phyloP scores from a whole-genome alignment of 2,329 filamentous ascomycete genomes.

The Pseudodiploospora longispora region DNA sequence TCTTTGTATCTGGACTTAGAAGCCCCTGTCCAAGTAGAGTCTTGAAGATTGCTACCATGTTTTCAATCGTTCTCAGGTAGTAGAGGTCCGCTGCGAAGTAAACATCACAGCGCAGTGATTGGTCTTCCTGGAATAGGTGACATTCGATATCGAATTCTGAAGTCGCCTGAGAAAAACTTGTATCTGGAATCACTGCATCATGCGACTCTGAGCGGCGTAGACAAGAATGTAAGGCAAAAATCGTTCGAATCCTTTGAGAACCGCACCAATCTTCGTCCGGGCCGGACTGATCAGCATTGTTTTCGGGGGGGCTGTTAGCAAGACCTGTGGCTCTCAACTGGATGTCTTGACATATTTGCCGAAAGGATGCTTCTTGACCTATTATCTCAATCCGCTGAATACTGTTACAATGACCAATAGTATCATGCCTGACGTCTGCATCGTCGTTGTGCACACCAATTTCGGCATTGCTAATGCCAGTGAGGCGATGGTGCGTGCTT shows the following conservation, averaged over 20 bases:
- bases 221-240: too few relatives aligned
- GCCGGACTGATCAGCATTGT: too few relatives aligned
- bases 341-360: background rate
- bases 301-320: slow-evolving; percentile 11
- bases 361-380: background rate
- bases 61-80: background rate
- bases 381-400: background rate
- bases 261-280: background rate
- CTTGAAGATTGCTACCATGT: background rate
- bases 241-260: background rate
- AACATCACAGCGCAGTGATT: background rate
- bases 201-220: background rate
- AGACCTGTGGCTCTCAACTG: too few relatives aligned
- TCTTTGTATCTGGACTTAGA: background rate
- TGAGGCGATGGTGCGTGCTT: background rate
- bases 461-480: background rate
- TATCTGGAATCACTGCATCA: background rate
- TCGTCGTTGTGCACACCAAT: background rate
- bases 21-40: background rate
- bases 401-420: background rate
- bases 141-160: background rate
- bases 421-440: background rate
- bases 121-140: background rate
- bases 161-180: too few relatives aligned
- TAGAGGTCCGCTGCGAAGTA: background rate